Conservation (phyloP, 2,329 filamentous ascomycete genomes). For the Pyrenochaeta sp. region DNA sequence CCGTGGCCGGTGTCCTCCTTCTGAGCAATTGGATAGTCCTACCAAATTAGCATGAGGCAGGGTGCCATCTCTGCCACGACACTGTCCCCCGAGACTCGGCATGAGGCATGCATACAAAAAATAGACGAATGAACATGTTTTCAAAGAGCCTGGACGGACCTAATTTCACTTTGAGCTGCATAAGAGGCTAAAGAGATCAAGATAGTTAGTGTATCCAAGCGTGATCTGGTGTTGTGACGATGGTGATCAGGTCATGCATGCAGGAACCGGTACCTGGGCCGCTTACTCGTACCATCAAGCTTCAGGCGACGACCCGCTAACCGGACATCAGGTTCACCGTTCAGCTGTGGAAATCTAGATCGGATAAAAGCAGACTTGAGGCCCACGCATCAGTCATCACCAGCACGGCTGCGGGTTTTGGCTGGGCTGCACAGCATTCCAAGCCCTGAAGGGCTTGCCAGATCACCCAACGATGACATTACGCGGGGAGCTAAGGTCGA, state of each 20-base stretch:
- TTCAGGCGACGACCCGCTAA: background rate
- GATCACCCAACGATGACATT: constrained; percentile 21
- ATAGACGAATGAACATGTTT: constrained; percentile 17
- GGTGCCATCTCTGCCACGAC: too few species aligned
- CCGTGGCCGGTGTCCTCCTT: too few species aligned
- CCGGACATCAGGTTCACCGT: background rate
- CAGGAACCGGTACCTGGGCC: constrained; percentile 14
- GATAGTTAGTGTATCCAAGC: too few species aligned
- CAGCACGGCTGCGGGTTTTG: too few species aligned
- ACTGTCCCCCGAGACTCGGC: too few species aligned
- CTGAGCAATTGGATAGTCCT: too few species aligned
- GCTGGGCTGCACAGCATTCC: background rate
- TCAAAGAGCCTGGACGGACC: background rate
- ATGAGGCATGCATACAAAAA: background rate
- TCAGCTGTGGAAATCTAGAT: too few species aligned
- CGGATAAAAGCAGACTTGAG: too few species aligned
- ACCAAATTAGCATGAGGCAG: too few species aligned
- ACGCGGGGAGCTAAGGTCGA: constrained; percentile 29
- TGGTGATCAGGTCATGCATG: constrained; percentile 17
- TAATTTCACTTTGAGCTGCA: background rate
- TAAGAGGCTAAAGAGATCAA: background rate
- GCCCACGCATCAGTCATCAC: too few species aligned
- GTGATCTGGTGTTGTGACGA: too few species aligned
- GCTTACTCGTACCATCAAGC: background rate
- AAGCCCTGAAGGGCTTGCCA: background rate